Conservation (phyloP, 1,284 basidiomycete genomes). For the Cryptococcus sp. region DNA sequence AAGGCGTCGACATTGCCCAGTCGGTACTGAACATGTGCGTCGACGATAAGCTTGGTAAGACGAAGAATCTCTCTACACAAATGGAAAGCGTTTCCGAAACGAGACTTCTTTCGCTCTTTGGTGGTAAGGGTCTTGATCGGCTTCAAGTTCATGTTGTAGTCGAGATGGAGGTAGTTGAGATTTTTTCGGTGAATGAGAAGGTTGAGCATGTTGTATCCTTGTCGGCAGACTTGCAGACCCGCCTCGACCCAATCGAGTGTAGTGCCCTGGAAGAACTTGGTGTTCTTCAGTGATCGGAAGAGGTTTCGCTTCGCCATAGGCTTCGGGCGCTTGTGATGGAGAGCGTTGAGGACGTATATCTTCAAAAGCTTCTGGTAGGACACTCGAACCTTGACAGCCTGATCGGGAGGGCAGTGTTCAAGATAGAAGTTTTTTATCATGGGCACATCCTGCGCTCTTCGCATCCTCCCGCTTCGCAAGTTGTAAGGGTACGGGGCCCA, state of each 20-base stretch:
- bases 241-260: slow-evolving; percentile 99
- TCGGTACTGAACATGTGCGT: slow-evolving; percentile 97
- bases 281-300: slow-evolving; percentile 93
- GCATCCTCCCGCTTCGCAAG: slow-evolving; percentile 86
- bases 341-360: slow-evolving; percentile 91
- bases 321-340: slow-evolving; percentile 86
- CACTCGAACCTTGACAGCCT: slow-evolving; percentile 97
- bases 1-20: slow-evolving; percentile 99
- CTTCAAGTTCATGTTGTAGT: slow-evolving; percentile 64
- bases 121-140: slow-evolving; percentile 99
- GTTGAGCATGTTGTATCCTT: slow-evolving; percentile 99
- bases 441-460: slow-evolving; percentile 92
- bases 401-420: slow-evolving; percentile 95
- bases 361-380: slow-evolving; percentile 99
- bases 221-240: slow-evolving; percentile 95
- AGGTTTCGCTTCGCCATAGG: slow-evolving; percentile 97
- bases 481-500: slow-evolving; percentile 98
- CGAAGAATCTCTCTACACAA: slow-evolving; percentile 96
- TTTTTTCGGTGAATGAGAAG: slow-evolving; percentile 99
- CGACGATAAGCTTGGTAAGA: slow-evolving; percentile 96
- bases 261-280: slow-evolving; percentile 99
- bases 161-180: slow-evolving; percentile 74
- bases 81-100: slow-evolving; percentile 98
- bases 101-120: slow-evolving; percentile 99
- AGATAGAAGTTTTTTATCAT: slow-evolving; percentile 97